phyloP scores from a whole-genome alignment of 1,139 yeast genomes.

The Scheffersomyces segobiensis region DNA sequence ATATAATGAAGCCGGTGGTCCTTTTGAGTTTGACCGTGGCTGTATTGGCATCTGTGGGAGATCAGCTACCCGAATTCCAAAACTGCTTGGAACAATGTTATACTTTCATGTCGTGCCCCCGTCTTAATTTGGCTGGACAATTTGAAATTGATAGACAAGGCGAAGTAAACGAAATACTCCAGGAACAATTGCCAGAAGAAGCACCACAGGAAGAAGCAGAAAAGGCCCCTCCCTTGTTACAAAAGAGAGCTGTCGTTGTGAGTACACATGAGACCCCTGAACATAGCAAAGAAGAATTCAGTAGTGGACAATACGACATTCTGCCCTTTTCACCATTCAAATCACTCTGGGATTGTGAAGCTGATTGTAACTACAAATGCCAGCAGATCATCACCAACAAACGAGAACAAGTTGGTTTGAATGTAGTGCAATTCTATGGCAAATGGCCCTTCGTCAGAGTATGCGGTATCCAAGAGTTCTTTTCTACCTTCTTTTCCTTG shows the following conservation, averaged over 20 bases:
- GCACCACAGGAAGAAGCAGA: neutral
- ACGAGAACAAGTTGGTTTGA: conserved; percentile 18
- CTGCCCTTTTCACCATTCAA: conserved; percentile 5
- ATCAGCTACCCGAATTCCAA: conserved; percentile 16
- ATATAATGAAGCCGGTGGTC: neutral
- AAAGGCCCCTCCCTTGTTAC: neutral
- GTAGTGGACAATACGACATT: conserved; percentile 6
- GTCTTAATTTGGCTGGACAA: conserved; percentile 8
- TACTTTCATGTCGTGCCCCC: conserved; percentile 9
- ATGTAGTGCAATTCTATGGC: conserved; percentile 44
- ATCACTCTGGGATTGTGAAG: conserved; percentile 36
- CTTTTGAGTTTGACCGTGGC: neutral
- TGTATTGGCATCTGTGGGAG: conserved; percentile 15
- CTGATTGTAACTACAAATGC: conserved; percentile 46
- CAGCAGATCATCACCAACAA: conserved; percentile 35
- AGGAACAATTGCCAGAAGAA: neutral
- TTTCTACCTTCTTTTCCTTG: conserved; percentile 37
- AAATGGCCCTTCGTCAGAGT: conserved; percentile 48
- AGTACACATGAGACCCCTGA: conserved; percentile 3
- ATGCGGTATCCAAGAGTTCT: conserved; percentile 41
- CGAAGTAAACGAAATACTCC: neutral
- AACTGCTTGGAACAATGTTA: conserved; percentile 15
- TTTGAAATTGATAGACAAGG: conserved; percentile 2
- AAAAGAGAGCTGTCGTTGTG: neutral
- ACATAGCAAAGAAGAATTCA: conserved; percentile 3